These are phyloP conservation scores for Leptographium lundbergii DNA, from an alignment of 2,329 filamentous ascomycete genomes.

Conservation along the genomic window DNA sequence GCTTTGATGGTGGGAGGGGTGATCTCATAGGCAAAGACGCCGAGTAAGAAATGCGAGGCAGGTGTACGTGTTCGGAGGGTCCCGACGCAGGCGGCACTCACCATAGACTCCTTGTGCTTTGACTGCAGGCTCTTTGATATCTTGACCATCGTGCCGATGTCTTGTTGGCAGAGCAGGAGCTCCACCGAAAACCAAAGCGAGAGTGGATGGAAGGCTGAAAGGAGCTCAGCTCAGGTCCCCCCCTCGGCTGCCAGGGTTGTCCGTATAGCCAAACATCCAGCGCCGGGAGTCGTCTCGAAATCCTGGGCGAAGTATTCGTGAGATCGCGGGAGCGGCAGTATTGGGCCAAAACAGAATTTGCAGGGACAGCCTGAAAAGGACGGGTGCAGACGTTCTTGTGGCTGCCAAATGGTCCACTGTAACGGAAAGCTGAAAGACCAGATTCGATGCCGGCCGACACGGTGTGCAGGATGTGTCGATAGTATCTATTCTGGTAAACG, in stretches of 20 bases:
- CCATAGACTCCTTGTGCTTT: constrained; percentile 56
- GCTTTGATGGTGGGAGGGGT: neutral
- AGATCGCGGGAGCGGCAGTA: neutral
- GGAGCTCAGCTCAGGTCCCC: constrained; percentile 2
- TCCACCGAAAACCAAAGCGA: neutral
- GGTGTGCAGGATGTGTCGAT: neutral
- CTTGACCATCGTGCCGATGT: constrained; percentile 44
- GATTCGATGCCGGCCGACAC: neutral
- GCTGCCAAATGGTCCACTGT: neutral
- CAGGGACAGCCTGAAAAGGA: neutral
- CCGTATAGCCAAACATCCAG: neutral
- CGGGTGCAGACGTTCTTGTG: neutral
- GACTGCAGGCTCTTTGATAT: constrained; percentile 54
- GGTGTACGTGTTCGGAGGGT: neutral
- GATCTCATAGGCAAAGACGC: neutral
- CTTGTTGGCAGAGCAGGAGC: neutral
- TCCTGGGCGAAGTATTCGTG: neutral
- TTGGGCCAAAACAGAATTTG: neutral
- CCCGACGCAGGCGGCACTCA: constrained; percentile 24
- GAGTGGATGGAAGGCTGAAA: neutral
- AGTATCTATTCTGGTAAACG: neutral
- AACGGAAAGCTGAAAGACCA: neutral
- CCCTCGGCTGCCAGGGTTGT: constrained; percentile 1
- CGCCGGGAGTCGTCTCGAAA: neutral
- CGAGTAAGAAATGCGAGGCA: neutral